Evolutionary conservation across 176 grass and related monocot genomes (phyloP), one percentile per base, ranked within the genome.

Genomic region (Cenchrus americanus): DNA sequence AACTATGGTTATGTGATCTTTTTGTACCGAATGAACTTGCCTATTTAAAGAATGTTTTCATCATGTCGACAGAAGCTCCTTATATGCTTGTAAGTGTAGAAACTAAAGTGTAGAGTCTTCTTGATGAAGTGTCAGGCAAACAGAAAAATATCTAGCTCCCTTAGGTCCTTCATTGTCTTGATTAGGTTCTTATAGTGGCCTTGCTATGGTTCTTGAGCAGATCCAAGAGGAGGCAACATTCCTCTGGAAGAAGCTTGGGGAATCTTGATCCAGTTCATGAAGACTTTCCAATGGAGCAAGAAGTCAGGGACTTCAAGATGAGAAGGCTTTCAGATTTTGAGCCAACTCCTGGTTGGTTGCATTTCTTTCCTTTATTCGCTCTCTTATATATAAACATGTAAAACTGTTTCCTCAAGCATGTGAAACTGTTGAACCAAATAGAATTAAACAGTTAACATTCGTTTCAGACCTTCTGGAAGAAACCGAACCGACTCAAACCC

Each of bases 191-290:
- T 71, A 64, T 71, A 64, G 51, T 53, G 59, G 71, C 19, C n/a
- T 10, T 71, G 26, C 62, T 57, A 30, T 59, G 75, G 58, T 82
- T 69, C 68, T 76, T 47, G 41, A 64, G 64, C 77, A 98, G 92
- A 82, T 75, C 87, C 66, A 98, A 98, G 82, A 93, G 82, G 84
- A 90, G 82, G 82, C 86, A 91, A 32, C 78, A 88, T 59, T 94
- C 92, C 66, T 98, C 90, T 73, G 86, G 84, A 85, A 74, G 63
- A 86, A 75, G 75, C 79, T 75, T 93, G 15, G 91, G 87, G 41
- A 91, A 80, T 75, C 96, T 98, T 84, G 92, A 91, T 87, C 87
- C 92, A 70, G 92, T 98, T 66, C 76, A 93, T 69, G 96, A 98
- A 71, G 96, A 98, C 41, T 78, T 85, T 27, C 81, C 92, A 62